Percentiles rank a stretch among this genome's conserved stretches.
Evolutionary conservation across 2,329 filamentous ascomycete species (phyloP).

Genomic region (Fusarium temperatum): DNA sequence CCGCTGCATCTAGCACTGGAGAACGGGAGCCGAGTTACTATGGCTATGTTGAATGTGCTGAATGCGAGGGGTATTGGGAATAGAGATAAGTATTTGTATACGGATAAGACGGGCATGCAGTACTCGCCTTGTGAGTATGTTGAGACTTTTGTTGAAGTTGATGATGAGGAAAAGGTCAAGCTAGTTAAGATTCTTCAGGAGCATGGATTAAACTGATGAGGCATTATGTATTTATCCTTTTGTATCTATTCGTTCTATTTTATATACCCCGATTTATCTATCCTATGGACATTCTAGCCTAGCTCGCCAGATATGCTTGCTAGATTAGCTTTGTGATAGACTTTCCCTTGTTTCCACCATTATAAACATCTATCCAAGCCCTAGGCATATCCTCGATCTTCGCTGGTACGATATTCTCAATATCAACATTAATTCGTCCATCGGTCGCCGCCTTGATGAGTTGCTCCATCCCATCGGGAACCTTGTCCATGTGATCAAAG

Average conservation of each 20-base stretch:
- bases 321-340: slow-evolving; percentile 12
- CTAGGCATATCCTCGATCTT: slow-evolving; percentile 23
- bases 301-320: too few species aligned
- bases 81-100: slow-evolving; percentile 7
- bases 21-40: slow-evolving; percentile 5
- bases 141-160: slow-evolving; percentile 5
- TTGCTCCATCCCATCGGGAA: background rate
- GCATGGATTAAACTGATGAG: background rate
- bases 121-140: slow-evolving; percentile 19
- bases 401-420: background rate
- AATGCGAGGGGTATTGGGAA: background rate
- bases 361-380: slow-evolving; percentile 15
- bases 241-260: accelerated
- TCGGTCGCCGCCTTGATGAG: background rate
- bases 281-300: accelerated
- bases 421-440: slow-evolving; percentile 2
- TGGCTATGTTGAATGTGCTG: background rate
- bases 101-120: slow-evolving; percentile 2
- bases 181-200: background rate
- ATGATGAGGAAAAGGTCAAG: slow-evolving; percentile 10
- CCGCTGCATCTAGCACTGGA: slow-evolving; percentile 12
- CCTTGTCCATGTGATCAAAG: slow-evolving; percentile 2
- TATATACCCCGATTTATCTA: background rate
- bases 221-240: background rate
- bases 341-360: slow-evolving; percentile 13